Evolutionary conservation across 805 yeast species (phyloP).

Genomic region (Saccharomycopsis sp.): DNA sequence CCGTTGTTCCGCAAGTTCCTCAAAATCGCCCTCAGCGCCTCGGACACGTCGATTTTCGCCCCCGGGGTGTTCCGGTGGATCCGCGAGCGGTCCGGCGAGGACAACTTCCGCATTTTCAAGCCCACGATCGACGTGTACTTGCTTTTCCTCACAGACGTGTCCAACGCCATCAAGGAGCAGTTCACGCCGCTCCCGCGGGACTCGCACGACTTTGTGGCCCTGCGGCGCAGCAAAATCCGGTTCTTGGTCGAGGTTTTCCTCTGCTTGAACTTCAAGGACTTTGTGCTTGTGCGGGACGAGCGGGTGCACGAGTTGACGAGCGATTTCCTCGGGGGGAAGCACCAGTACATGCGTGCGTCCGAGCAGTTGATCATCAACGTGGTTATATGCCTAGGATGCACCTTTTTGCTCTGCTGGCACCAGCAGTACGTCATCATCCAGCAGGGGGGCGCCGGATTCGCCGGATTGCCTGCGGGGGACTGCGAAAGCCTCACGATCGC

Average conservation of each 20-base stretch:
- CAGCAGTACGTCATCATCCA: neutral
- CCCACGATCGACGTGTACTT: neutral
- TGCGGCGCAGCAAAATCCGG: neutral
- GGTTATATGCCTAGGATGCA: neutral
- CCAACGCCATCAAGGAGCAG: neutral
- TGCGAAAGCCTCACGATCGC: neutral
- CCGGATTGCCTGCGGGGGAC: neutral
- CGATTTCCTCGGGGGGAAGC: neutral
- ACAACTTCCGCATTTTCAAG: constrained; percentile 72
- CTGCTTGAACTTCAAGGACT: neutral
- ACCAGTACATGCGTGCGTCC: neutral
- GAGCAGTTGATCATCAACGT: neutral
- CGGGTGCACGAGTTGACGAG: neutral
- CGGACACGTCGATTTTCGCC: neutral
- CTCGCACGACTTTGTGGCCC: neutral
- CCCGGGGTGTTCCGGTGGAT: neutral
- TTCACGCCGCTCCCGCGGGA: neutral
- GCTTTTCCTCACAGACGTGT: neutral
- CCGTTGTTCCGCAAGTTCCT: neutral
- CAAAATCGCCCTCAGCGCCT: neutral
- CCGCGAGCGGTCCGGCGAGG: constrained; percentile 89
- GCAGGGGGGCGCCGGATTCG: neutral
- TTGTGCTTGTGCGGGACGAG: neutral
- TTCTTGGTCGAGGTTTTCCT: neutral
- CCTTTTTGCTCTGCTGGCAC: neutral